phyloP scores from a whole-genome alignment of 345 rosid genomes.

The Gossypium herbaceum region DNA sequence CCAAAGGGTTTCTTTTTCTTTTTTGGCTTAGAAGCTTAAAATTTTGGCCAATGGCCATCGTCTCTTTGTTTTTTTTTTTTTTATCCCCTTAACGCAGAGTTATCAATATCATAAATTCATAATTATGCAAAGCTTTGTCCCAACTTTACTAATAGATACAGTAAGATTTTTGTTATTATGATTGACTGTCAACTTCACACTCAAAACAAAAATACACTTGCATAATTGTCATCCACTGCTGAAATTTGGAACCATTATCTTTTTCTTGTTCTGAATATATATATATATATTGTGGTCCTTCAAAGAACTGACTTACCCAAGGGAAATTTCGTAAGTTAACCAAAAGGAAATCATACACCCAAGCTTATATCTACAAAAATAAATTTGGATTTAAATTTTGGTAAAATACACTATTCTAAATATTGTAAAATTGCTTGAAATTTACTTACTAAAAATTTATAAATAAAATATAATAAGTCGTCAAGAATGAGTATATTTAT shows the following conservation, averaged over 20 bases:
- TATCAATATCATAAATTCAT: background rate
- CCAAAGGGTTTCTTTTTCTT: background rate
- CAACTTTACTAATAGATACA: background rate
- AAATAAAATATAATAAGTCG: too few species aligned
- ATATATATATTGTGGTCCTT: background rate
- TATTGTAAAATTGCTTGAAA: too few species aligned
- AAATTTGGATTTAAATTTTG: too few species aligned
- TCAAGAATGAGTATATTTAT: too few species aligned
- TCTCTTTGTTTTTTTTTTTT: background rate
- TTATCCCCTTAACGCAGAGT: background rate
- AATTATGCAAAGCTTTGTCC: background rate
- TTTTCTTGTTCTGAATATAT: background rate
- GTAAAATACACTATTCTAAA: too few species aligned
- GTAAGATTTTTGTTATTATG: background rate
- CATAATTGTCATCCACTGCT: background rate
- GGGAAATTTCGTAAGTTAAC: background rate
- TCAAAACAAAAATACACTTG: background rate
- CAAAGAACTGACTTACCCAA: too few species aligned
- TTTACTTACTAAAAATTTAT: too few species aligned
- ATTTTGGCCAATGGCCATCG: background rate
- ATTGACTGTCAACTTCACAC: background rate
- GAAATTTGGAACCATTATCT: too few species aligned
- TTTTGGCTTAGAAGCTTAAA: background rate
- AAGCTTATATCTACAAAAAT: too few species aligned
- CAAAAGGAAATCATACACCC: too few species aligned